These are phyloP conservation scores for Zizania palustris DNA, from an alignment of 202 grass and related monocot genomes.

Conservation along the genomic window DNA sequence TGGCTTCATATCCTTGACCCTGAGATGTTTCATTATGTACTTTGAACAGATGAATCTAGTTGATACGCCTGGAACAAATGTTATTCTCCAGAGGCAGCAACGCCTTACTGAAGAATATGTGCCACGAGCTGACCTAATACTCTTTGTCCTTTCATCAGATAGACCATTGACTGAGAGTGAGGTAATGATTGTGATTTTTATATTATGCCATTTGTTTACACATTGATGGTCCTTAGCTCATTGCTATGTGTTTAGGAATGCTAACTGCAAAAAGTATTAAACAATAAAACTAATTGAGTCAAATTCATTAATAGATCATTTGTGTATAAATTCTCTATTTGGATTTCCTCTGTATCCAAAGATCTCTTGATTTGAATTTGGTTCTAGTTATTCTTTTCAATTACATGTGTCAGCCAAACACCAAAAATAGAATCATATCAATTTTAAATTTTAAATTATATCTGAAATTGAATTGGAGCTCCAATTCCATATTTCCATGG, in stretches of 20 bases:
- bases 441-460: too few species aligned
- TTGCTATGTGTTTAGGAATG: constrained; percentile 9
- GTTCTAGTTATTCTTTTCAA: background rate
- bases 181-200: constrained; percentile 49
- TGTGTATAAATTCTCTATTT: background rate
- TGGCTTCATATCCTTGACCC: constrained; percentile 31
- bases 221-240: constrained; percentile 9
- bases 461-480: too few species aligned
- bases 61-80: constrained; percentile 99
- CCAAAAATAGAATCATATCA: too few species aligned
- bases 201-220: background rate
- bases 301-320: background rate
- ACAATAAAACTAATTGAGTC: background rate
- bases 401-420: too few species aligned
- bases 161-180: constrained; percentile 92
- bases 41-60: constrained; percentile 93
- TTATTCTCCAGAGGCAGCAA: constrained; percentile 99
- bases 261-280: background rate
- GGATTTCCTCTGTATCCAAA: background rate
- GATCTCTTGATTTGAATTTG: background rate
- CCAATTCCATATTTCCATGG: too few species aligned
- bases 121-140: constrained; percentile 88
- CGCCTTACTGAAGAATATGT: constrained; percentile 98
- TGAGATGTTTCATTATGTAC: constrained; percentile 38
- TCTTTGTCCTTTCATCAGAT: constrained; percentile 92